Conservation (phyloP, 1,284 basidiomycete species). For the Fomitopsis pinicola region DNA sequence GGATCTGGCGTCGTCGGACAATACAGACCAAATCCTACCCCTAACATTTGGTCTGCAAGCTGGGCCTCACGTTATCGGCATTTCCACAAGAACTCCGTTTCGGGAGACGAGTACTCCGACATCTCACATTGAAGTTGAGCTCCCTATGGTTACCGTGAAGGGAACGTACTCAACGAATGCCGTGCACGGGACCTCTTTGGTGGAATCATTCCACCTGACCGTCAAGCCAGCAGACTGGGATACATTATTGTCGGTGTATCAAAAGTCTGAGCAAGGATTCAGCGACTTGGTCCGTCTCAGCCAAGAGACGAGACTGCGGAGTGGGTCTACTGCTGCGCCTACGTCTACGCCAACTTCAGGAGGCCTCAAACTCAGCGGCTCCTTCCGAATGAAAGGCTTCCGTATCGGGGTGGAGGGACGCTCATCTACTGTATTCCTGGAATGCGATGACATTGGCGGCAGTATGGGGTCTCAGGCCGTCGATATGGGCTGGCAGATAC, state of each 20-base stretch:
- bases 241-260: constrained; percentile 72
- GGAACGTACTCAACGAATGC: constrained; percentile 47
- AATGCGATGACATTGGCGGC: constrained; percentile 70
- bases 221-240: constrained; percentile 81
- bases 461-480: constrained; percentile 37
- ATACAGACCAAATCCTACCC: constrained; percentile 28
- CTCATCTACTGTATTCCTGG: constrained; percentile 67
- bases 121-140: constrained; percentile 52
- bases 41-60: constrained; percentile 62
- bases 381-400: constrained; percentile 72
- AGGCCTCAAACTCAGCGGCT: constrained; percentile 38
- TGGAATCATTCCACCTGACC: constrained; percentile 67
- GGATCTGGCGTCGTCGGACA: constrained; percentile 40
- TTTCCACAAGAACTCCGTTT: constrained; percentile 43
- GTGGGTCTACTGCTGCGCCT: constrained; percentile 15
- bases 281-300: constrained; percentile 70
- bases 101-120: constrained; percentile 32
- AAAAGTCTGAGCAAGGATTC: constrained; percentile 84
- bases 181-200: constrained; percentile 51
- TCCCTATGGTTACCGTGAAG: constrained; percentile 61
- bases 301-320: constrained; percentile 46
- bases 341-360: constrained; percentile 1
- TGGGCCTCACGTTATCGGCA: constrained; percentile 57
- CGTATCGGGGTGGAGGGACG: constrained; percentile 70
- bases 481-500: constrained; percentile 53